Base-by-base conservation (phyloP, 2,329 filamentous ascomycete species). In the Shiraia bambusicola region DNA sequence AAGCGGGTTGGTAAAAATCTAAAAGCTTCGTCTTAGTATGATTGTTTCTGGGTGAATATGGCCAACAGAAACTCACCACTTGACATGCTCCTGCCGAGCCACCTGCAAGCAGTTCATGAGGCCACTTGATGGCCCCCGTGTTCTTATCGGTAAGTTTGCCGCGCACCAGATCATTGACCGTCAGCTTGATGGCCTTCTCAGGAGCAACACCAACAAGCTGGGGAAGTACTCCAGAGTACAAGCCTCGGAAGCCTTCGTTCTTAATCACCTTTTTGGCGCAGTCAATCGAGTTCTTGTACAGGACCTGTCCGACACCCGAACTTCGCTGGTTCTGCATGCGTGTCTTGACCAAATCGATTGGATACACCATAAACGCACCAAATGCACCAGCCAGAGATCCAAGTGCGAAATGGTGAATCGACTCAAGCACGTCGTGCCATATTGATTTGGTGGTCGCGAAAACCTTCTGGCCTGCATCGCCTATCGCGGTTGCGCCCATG, bases 361-460 rank as follows among this genome's bases (percentile, higher is more conserved):
- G 93, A 69, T 98, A 98, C 39, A 98, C 93, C 89, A 98, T 96
- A 69, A 98, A 97, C 10, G 93, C 93, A 67, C 93, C 93, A 66
- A 98, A 98, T 8, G 93, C 93, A 71, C 93, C 93, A 6, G 93
- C 93, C 56, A 95, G 56, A 66, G 87, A 90, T 45, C 93, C 93
- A 6, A 98, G 81, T 3, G 76, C 83, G 66, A 98, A 98, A 76
- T 95, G 91, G 70, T 96, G 94, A 2, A 77, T 81, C 1, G 91
- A 95, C 65, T 91, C 87, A 11, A 88, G 70, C 24, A 89, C 65
- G 40, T 80, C 74, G 50, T 83, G 73, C 12, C 94, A 56, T 47
- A 90, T 56, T 45, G 77, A 73, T 58, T 77, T 73, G 9, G 79
- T 74, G 24, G 70, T 74, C 3, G 80, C 74, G 46, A 80, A 80